These are phyloP conservation scores for Xylariaceae sp. DNA, from an alignment of 2,329 filamentous ascomycete species.

Conservation along the genomic window DNA sequence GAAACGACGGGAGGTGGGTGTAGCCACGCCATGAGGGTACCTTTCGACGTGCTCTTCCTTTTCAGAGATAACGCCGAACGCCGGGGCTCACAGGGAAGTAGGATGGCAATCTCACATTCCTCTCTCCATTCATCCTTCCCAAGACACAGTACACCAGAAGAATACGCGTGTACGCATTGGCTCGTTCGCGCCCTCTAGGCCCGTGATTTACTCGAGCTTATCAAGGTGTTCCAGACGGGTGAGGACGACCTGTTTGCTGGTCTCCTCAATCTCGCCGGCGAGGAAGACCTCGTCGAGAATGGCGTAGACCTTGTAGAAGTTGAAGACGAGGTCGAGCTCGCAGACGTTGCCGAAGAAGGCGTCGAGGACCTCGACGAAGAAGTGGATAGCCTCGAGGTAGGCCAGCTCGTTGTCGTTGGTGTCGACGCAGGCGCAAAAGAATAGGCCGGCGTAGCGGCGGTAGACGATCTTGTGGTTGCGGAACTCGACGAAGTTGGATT, in stretches of 20 bases:
- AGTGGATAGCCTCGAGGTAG: conserved; percentile 95
- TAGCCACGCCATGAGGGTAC: no score
- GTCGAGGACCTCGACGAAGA: conserved; percentile 98
- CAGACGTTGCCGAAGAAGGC: conserved; percentile 99
- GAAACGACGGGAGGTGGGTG: no score
- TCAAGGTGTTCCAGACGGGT: conserved; percentile 93
- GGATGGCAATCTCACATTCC: no score
- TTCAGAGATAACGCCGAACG: no score
- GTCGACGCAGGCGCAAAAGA: conserved; percentile 99
- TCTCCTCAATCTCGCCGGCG: conserved; percentile 97
- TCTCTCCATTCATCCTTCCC: no score
- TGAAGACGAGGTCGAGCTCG: conserved; percentile 87
- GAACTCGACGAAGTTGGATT: conserved; percentile 98
- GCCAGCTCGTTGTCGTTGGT: conserved; percentile 98
- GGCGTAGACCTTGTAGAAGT: conserved; percentile 87
- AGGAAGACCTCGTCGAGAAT: conserved; percentile 98
- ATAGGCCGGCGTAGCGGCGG: conserved; percentile 92
- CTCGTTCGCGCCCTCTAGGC: not conserved
- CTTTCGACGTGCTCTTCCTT: no score
- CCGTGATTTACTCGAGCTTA: conserved; percentile 72
- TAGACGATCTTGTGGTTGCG: conserved; percentile 96
- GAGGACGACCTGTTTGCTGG: conserved; percentile 94
- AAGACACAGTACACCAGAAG: no score
- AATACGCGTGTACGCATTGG: not conserved
- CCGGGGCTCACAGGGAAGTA: no score